Evolutionary conservation across 805 yeast species (phyloP).

Genomic region (Torulaspora maleeae): DNA sequence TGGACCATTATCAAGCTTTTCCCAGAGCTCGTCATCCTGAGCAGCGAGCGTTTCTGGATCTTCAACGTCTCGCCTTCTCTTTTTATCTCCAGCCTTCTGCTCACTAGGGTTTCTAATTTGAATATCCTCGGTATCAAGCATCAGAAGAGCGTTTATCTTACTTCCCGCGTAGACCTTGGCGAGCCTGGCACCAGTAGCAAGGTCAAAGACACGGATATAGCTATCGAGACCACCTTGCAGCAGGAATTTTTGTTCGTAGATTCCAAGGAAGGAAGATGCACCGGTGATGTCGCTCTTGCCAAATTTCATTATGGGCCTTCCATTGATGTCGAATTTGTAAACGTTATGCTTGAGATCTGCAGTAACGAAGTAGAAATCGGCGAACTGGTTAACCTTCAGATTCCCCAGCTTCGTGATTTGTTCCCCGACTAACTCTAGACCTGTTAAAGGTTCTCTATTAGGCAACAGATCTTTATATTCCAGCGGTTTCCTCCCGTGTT

Average conservation of each 20-base stretch:
- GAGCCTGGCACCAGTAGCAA: constrained; percentile 48
- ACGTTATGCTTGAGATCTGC: constrained; percentile 69
- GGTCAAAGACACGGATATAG: constrained; percentile 72
- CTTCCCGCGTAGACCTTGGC: constrained; percentile 76
- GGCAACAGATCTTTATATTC: constrained; percentile 32
- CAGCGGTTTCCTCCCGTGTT: constrained; percentile 63
- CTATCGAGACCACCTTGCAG: constrained; percentile 85
- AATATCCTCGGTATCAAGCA: constrained; percentile 36
- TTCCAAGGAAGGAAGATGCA: constrained; percentile 27
- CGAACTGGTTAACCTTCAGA: constrained; percentile 14
- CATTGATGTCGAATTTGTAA: constrained; percentile 50
- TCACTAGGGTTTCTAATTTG: constrained; percentile 23
- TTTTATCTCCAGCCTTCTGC: constrained; percentile 35
- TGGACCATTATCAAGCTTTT: constrained; percentile 19
- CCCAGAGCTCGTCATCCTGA: constrained; percentile 37
- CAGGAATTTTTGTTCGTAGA: constrained; percentile 42
- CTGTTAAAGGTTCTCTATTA: constrained; percentile 28
- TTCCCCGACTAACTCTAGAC: constrained; percentile 16
- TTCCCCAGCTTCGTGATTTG: constrained; percentile 23
- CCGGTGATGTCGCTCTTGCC: constrained; percentile 77
- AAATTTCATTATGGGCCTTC: constrained; percentile 61
- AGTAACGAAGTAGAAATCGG: constrained; percentile 47
- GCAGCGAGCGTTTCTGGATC: constrained; percentile 32
- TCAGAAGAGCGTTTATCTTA: constrained; percentile 41
- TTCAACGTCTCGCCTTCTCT: constrained; percentile 34